Evolutionary conservation across 192 early-diverging fungal genomes (phyloP).

Genomic region (Podila clonocystis): DNA sequence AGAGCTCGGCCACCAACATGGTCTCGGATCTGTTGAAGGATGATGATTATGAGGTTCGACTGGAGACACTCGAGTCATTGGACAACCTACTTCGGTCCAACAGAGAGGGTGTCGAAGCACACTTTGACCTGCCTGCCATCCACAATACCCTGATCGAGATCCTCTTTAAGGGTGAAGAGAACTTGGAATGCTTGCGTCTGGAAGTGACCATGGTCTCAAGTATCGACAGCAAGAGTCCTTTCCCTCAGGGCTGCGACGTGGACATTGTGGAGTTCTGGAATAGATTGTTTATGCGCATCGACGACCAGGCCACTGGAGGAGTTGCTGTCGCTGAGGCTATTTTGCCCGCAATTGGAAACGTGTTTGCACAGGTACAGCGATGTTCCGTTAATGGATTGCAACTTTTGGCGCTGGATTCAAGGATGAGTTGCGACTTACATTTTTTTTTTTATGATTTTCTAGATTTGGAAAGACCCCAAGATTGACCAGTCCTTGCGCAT

Average conservation of each 20-base stretch:
- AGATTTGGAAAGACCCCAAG: slow-evolving; percentile 39
- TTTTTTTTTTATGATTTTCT: background rate
- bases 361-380: slow-evolving; percentile 56
- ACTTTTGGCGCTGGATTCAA: background rate
- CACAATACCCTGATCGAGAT: slow-evolving; percentile 52
- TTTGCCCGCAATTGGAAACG: slow-evolving; percentile 64
- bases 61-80: slow-evolving; percentile 59
- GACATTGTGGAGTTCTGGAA: slow-evolving; percentile 54
- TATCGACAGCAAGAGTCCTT: slow-evolving; percentile 27
- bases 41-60: slow-evolving; percentile 73
- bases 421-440: background rate
- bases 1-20: slow-evolving; percentile 14
- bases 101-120: background rate
- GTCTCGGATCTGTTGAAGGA: slow-evolving; percentile 58
- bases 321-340: slow-evolving; percentile 63
- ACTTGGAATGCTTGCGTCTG: slow-evolving; percentile 55
- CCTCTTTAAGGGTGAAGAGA: slow-evolving; percentile 54
- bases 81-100: slow-evolving; percentile 14
- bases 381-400: background rate
- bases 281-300: slow-evolving; percentile 49
- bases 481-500: slow-evolving; percentile 19
- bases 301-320: slow-evolving; percentile 55
- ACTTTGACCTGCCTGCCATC: slow-evolving; percentile 14
- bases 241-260: slow-evolving; percentile 22
- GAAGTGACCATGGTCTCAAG: slow-evolving; percentile 56